Percentiles rank a stretch among this genome's conserved stretches.
phyloP scores from a whole-genome alignment of 768 basidiomycete genomes.

The Boletus reticulatus region DNA sequence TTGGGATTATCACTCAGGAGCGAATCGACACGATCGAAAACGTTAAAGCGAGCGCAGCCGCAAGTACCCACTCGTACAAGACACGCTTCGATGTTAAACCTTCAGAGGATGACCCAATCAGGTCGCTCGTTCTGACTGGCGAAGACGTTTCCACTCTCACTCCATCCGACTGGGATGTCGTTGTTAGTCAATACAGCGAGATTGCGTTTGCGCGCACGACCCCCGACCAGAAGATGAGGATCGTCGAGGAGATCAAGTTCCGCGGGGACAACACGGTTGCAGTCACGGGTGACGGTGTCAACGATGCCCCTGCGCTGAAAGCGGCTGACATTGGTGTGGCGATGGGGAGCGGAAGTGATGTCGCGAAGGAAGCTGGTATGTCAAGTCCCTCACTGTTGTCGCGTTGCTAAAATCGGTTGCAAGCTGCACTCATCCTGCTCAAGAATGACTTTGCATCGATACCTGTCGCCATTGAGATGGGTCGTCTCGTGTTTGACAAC shows the following conservation, averaged over 20 bases:
- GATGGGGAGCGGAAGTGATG: conserved; percentile 46
- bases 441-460: conserved; percentile 61
- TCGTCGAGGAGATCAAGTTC: conserved; percentile 52
- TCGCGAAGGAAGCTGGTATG: conserved; percentile 54
- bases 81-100: conserved; percentile 34
- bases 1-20: conserved; percentile 43
- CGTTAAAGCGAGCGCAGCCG: conserved; percentile 17
- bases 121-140: conserved; percentile 45
- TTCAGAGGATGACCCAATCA: conserved; percentile 34
- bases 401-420: neutral
- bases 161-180: conserved; percentile 37
- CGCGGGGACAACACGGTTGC: conserved; percentile 49
- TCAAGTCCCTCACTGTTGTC: neutral
- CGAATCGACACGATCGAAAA: conserved; percentile 34
- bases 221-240: conserved; percentile 56
- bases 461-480: conserved; percentile 55
- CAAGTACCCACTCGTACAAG: conserved; percentile 11
- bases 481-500: conserved; percentile 58
- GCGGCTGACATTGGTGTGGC: conserved; percentile 56
- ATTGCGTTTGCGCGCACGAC: conserved; percentile 58
- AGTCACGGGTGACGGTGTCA: conserved; percentile 57
- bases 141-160: conserved; percentile 39
- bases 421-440: conserved; percentile 46
- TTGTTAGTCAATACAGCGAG: conserved; percentile 36
- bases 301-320: conserved; percentile 51